Conservation (phyloP, 2,329 filamentous ascomycete genomes). For the Arthrobotrys musiformis region DNA sequence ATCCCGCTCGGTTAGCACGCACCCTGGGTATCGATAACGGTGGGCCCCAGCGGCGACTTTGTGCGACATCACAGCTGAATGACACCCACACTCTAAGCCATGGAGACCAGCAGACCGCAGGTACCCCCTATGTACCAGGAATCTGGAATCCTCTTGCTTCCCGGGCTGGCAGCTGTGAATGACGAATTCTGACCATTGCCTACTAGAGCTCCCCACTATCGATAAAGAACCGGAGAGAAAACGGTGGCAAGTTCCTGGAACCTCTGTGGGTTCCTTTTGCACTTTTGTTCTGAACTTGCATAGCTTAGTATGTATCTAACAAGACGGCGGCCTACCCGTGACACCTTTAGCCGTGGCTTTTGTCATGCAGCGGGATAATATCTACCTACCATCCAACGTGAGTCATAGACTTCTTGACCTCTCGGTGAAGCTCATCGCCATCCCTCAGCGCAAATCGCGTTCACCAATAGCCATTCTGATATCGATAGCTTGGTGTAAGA, state of each 20-base stretch:
- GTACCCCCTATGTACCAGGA: conserved; percentile 26
- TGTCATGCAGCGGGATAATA: conserved; percentile 30
- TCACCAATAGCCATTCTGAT: conserved; percentile 12
- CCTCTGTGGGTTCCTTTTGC: conserved; percentile 39
- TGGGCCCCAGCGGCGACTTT: conserved; percentile 23
- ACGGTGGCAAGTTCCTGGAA: conserved; percentile 14
- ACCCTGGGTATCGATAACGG: conserved; percentile 52
- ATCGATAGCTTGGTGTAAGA: not conserved
- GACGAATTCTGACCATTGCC: conserved; percentile 12
- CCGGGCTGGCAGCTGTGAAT: conserved; percentile 8
- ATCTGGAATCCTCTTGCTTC: not conserved
- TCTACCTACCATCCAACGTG: conserved; percentile 10
- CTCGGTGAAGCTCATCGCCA: conserved; percentile 7
- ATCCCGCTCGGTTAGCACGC: conserved; percentile 44
- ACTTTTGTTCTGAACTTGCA: conserved; percentile 47
- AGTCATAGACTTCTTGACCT: conserved; percentile 29
- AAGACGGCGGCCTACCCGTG: conserved; percentile 49
- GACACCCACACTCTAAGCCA: not conserved
- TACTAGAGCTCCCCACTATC: conserved; percentile 27
- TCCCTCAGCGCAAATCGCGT: not conserved
- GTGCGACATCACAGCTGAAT: conserved; percentile 14
- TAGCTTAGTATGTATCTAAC: conserved; percentile 12
- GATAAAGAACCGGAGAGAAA: conserved; percentile 21
- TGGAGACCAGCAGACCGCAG: conserved; percentile 15
- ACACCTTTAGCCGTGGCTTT: conserved; percentile 36